Base-by-base conservation (phyloP, 768 basidiomycete species). In the Paxillus rubicundulus region DNA sequence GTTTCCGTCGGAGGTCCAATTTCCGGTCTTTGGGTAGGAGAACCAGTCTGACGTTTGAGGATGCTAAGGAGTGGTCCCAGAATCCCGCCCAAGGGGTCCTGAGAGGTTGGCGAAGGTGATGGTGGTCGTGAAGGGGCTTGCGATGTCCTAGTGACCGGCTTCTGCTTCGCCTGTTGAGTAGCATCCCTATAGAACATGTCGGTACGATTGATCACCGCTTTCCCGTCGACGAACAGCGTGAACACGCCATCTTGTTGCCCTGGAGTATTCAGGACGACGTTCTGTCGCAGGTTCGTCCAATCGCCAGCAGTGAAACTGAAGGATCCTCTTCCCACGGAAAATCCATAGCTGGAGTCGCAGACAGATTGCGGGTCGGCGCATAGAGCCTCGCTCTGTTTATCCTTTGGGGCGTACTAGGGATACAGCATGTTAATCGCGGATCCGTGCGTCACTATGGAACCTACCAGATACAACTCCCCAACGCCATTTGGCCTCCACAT, bases 231-330 rank as follows among this genome's bases (percentile, higher is more conserved):
- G 32, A 80, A 75, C 9, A 92, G 75, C 17, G 64, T 62, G 64
- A 92, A 89, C 0, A 58, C 62, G 3, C 90, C 89, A 59, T 92
- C 80, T 53, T 79, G 82, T 53, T 71, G 46, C 6, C 90, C 90
- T 0, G 89, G 88, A 0, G 85, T 87, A 61, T 92, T 92, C 47
- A 92, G 75, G 37, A 67, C 62, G 20, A 92, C 82, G 1, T 80
- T 85, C 65, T 92, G 90, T n/a, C 63, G 60, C 18, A 92, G 72
- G 33, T 71, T 79, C 38, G 90, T 91, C 90, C 89, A 93, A 36
- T 65, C 72, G 1, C 89, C 89, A 3, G 69, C 57, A 0, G 72
- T 62, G 69, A 82, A 92, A 2, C 52, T 61, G 74, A 89, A 92
- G 0, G 85, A 74, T 1, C 88, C 88, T 6, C 90, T 79, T 12